Base-by-base conservation (phyloP, 768 basidiomycete species). In the Leccinum rimulosum region DNA sequence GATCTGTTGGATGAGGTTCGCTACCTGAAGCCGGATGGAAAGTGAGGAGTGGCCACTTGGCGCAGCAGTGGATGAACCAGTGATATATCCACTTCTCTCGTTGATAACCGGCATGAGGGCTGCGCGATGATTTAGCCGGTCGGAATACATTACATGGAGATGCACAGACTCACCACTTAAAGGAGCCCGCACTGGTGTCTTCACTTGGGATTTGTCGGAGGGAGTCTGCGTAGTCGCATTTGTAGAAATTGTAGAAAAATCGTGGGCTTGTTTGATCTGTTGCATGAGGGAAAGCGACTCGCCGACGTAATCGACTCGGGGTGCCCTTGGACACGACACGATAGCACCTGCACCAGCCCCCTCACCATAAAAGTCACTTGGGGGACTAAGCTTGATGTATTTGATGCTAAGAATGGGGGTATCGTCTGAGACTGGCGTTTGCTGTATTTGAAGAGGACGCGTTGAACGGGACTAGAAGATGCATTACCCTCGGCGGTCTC, bases 1-100 rank as follows among this genome's bases (percentile, higher is more conserved):
- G 63, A 95, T 93, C 63, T 92, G 89, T 27, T 88, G 88, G 89
- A 95, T 93, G 50, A 95, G 73, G 27, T 79, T 84, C 9, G 84
- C 89, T 12, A 90, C 93, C 64, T 91, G 86, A 64, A 84, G 79
- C 45, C 92, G 84, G 70, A 91, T 91, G 9, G 81, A 82, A 25
- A 85, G 77, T 8, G 89, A 87, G 0, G 88, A 86, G 59, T 84
- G 83, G 3, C 76, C 65, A 19, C 74, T 74, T 11, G 70, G 70
- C 22, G 70, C 73, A 10, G 71, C 70, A 7, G 70, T 70, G 12
- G 72, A 67, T 15, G 74, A 68, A 1, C 65, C 66, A 1, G 63
- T 50, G 9, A 67, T 69, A 50, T 67, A 68, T 27, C 64, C 50
- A 9, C 71, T 64, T 54, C 66, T 58, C 49, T 71, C 60, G 33